phyloP scores from a whole-genome alignment of 345 rosid genomes.

The Ceriops zippeliana region DNA sequence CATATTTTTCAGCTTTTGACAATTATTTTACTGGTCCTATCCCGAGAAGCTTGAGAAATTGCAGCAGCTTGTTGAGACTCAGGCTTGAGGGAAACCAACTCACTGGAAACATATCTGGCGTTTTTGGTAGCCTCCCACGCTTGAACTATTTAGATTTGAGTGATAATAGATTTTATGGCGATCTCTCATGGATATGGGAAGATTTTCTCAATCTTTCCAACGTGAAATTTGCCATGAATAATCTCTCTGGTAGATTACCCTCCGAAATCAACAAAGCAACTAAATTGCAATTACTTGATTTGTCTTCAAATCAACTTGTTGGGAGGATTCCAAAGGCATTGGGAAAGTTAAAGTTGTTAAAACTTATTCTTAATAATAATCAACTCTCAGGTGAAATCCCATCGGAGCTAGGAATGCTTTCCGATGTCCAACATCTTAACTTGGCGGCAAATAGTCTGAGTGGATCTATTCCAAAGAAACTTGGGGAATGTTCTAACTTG shows the following conservation, averaged over 20 bases:
- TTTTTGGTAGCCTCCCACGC: conserved; percentile 21
- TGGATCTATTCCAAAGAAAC: conserved; percentile 25
- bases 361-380: conserved; percentile 8
- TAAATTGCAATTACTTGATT: conserved; percentile 12
- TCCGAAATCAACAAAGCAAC: conserved; percentile 16
- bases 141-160: conserved; percentile 30
- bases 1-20: conserved; percentile 9
- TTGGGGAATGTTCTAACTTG: background rate
- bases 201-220: conserved; percentile 15
- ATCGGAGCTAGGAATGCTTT: conserved; percentile 20
- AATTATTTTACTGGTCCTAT: conserved; percentile 29
- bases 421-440: conserved; percentile 16
- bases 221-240: conserved; percentile 23
- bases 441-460: conserved; percentile 18
- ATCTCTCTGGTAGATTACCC: conserved; percentile 26
- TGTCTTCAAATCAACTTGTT: conserved; percentile 10
- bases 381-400: conserved; percentile 21
- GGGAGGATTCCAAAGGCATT: conserved; percentile 13
- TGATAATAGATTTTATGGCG: conserved; percentile 29
- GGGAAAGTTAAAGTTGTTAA: background rate
- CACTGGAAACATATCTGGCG: conserved; percentile 28
- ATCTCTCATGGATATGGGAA: conserved; percentile 34
- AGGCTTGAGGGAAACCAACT: conserved; percentile 31
- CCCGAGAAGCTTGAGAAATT: conserved; percentile 30
- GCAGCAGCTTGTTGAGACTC: conserved; percentile 27